These are phyloP conservation scores for Calonectria honghensis DNA, from an alignment of 2,329 filamentous ascomycete genomes.

Conservation along the genomic window DNA sequence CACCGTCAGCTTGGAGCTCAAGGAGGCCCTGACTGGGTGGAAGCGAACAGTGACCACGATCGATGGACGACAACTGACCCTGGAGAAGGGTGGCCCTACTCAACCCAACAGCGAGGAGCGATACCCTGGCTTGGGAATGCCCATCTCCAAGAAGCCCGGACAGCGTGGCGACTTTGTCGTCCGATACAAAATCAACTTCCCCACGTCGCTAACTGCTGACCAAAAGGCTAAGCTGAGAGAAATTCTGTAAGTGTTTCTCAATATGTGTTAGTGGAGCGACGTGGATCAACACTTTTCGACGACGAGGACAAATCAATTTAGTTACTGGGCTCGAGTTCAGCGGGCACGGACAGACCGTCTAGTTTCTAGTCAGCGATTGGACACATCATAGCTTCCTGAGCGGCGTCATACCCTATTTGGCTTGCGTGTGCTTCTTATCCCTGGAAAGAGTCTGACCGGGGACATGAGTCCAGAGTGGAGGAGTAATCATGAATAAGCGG, in stretches of 20 bases:
- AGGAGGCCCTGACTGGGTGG: conserved; percentile 97
- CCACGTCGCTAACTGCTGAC: conserved; percentile 81
- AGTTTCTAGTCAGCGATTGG: neutral
- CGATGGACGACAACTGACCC: conserved; percentile 88
- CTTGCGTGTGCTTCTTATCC: neutral
- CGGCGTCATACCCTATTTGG: neutral
- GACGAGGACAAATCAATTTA: neutral
- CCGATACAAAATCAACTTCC: conserved; percentile 95
- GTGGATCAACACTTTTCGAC: neutral
- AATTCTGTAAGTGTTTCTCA: conserved; percentile 74
- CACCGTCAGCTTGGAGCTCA: conserved; percentile 87
- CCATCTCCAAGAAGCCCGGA: conserved; percentile 90
- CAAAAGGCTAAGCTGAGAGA: conserved; percentile 90
- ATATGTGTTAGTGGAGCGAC: neutral
- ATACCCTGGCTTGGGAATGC: conserved; percentile 94
- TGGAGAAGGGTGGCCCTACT: conserved; percentile 89
- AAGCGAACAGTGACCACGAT: conserved; percentile 93
- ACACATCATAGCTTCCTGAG: neutral
- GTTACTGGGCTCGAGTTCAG: neutral
- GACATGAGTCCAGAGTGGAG: conserved; percentile 19
- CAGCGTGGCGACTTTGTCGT: conserved; percentile 92
- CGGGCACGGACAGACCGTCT: conserved; percentile 8
- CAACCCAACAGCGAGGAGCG: conserved; percentile 87
- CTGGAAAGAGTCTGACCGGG: conserved; percentile 22
- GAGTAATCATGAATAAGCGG: conserved; percentile 43